These are phyloP conservation scores for Lindgomyces ingoldianus DNA, from an alignment of 495 filamentous ascomycete genomes.

Conservation along the genomic window DNA sequence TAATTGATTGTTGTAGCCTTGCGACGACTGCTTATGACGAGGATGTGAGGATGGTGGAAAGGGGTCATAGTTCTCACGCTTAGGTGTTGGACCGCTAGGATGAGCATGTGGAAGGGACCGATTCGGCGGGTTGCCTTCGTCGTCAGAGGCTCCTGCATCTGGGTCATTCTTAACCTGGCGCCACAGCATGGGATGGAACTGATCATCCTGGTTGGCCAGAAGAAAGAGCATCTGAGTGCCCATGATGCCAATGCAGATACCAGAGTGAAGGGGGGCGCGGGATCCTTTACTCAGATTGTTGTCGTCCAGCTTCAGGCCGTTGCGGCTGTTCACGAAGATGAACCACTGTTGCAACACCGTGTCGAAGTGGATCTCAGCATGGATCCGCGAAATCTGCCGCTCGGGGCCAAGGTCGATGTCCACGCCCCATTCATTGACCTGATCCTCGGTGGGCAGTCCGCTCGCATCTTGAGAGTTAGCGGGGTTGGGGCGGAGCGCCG, in stretches of 20 bases:
- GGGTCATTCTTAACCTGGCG: conserved; percentile 33
- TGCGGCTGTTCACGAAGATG: conserved; percentile 82
- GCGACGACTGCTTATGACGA: conserved; percentile 27
- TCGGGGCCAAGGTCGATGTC: conserved; percentile 93
- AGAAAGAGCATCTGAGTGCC: conserved; percentile 98
- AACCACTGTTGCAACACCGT: conserved; percentile 69
- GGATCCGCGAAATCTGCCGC: conserved; percentile 85
- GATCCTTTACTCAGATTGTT: conserved; percentile 63
- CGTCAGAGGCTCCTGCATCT: conserved; percentile 34
- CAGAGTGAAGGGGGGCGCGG: conserved; percentile 68
- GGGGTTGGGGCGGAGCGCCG: conserved; percentile 13
- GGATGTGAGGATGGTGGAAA: conserved; percentile 32
- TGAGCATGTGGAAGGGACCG: conserved; percentile 32
- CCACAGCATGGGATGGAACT: conserved; percentile 35
- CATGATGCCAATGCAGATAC: conserved; percentile 85
- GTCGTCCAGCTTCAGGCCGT: conserved; percentile 82
- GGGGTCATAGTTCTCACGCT: conserved; percentile 31
- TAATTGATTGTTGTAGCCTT: conserved; percentile 26
- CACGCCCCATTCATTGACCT: conserved; percentile 57
- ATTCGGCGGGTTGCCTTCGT: conserved; percentile 16
- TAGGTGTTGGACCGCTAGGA: conserved; percentile 34
- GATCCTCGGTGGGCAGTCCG: conserved; percentile 35
- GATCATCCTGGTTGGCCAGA: conserved; percentile 55
- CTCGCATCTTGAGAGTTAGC: conserved; percentile 18
- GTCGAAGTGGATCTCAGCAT: conserved; percentile 84